phyloP scores from a whole-genome alignment of 345 rosid species.

The Trapa incisa region DNA sequence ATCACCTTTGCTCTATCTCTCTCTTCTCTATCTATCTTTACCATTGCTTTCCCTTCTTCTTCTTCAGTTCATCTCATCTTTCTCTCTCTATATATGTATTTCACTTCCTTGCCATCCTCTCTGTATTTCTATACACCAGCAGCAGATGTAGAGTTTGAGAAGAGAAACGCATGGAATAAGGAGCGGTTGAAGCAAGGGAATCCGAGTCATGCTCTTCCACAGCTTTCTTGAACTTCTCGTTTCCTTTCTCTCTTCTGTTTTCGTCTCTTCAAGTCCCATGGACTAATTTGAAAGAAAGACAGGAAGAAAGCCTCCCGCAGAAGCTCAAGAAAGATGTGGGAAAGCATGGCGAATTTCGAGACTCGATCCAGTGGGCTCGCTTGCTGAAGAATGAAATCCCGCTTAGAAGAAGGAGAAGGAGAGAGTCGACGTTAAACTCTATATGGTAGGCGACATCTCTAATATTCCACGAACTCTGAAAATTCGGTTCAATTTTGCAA shows the following conservation, averaged over 20 bases:
- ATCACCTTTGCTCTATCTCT: slow-evolving; percentile 11
- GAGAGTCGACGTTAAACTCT: background rate
- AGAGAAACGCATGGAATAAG: background rate
- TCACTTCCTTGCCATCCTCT: background rate
- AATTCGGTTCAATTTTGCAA: background rate
- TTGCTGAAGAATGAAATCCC: background rate
- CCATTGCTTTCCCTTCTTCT: slow-evolving; percentile 4
- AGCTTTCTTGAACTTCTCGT: slow-evolving; percentile 76
- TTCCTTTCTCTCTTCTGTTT: background rate
- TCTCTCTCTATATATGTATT: background rate
- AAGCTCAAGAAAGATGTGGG: slow-evolving; percentile 92
- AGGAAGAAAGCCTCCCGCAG: slow-evolving; percentile 8
- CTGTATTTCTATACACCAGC: background rate
- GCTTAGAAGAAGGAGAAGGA: background rate
- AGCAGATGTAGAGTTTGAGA: background rate
- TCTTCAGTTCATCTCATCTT: background rate
- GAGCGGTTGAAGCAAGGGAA: background rate
- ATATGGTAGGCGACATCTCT: background rate
- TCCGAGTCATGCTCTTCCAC: slow-evolving; percentile 65
- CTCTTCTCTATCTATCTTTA: slow-evolving; percentile 9
- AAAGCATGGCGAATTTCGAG: slow-evolving; percentile 49
- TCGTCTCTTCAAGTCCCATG: background rate
- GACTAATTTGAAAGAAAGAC: background rate
- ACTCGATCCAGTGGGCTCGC: slow-evolving; percentile 5
- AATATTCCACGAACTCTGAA: background rate